Evolutionary conservation across 805 yeast genomes (phyloP).

Genomic region (Candida pseudofarinosa): DNA sequence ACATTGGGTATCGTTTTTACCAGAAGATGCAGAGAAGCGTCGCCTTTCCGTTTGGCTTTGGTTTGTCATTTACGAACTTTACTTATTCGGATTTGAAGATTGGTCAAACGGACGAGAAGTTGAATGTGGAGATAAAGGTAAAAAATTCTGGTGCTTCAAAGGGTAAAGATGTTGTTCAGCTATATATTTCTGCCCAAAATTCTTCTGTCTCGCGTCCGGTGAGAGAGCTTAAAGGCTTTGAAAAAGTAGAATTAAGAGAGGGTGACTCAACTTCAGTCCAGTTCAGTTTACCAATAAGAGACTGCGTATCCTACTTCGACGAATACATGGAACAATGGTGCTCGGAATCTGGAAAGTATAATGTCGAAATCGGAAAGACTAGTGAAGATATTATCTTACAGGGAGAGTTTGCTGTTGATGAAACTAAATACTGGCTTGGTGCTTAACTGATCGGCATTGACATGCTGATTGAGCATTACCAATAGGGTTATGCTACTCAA

Average conservation of each 20-base stretch:
- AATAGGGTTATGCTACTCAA: no score
- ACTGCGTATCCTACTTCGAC: slow-evolving; percentile 54
- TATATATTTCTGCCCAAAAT: slow-evolving; percentile 40
- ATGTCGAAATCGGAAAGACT: slow-evolving; percentile 43
- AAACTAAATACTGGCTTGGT: slow-evolving; percentile 8
- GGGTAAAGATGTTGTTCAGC: slow-evolving; percentile 56
- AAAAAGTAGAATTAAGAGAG: slow-evolving; percentile 43
- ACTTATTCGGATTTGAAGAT: slow-evolving; percentile 35
- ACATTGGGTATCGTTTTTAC: slow-evolving; percentile 59
- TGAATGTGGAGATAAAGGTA: slow-evolving; percentile 36
- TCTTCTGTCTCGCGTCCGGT: slow-evolving; percentile 47
- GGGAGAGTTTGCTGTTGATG: slow-evolving; percentile 16
- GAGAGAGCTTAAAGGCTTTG: slow-evolving; percentile 59
- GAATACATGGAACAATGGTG: slow-evolving; percentile 48
- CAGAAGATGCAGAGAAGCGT: slow-evolving; percentile 48
- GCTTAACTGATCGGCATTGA: no score
- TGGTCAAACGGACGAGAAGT: slow-evolving; percentile 17
- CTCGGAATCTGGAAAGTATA: slow-evolving; percentile 48
- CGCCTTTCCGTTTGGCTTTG: slow-evolving; percentile 59
- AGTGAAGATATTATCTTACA: slow-evolving; percentile 22
- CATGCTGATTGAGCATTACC: no score
- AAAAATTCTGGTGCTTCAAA: slow-evolving; percentile 44
- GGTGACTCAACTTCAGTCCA: slow-evolving; percentile 39
- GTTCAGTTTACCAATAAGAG: slow-evolving; percentile 40
- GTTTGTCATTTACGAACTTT: slow-evolving; percentile 57